Conservation (phyloP, 2,329 filamentous ascomycete species). For the Emmonsia crescens region DNA sequence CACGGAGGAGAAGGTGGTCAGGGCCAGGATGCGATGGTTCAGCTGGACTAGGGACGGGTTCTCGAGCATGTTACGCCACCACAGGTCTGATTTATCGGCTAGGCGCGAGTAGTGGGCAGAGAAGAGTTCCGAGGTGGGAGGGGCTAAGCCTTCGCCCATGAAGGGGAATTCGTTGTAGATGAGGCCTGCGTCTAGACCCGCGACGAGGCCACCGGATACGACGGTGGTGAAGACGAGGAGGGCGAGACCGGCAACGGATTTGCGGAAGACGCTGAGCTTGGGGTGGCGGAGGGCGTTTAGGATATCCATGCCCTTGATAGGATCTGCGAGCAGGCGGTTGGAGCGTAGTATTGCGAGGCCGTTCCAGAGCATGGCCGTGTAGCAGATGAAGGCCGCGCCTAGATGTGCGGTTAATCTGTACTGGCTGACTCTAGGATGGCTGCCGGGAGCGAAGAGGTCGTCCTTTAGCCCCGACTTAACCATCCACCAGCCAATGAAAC, state of each 20-base stretch:
- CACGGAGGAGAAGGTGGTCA: conserved; percentile 74
- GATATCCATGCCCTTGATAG: conserved; percentile 49
- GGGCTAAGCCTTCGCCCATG: conserved; percentile 78
- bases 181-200: conserved; percentile 86
- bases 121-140: conserved; percentile 73
- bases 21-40: conserved; percentile 86
- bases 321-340: conserved; percentile 57
- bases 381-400: conserved; percentile 82
- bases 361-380: conserved; percentile 86
- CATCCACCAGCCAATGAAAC: conserved; percentile 98
- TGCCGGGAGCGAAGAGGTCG: conserved; percentile 83
- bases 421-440: conserved; percentile 85
- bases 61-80: conserved; percentile 96
- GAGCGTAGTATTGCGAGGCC: conserved; percentile 75
- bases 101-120: conserved; percentile 74
- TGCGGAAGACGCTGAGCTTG: conserved; percentile 60
- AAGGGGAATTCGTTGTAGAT: conserved; percentile 98
- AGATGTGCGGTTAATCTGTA: conserved; percentile 87
- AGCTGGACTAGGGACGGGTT: conserved; percentile 94
- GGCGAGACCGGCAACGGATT: conserved; percentile 59
- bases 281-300: conserved; percentile 55
- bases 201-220: conserved; percentile 88
- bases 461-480: conserved; percentile 93
- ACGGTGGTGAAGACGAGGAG: conserved; percentile 76
- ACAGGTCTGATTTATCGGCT: conserved; percentile 68